Evolutionary conservation across 2,329 filamentous ascomycete genomes (phyloP).

Genomic region (Pseudocercospora vitis): DNA sequence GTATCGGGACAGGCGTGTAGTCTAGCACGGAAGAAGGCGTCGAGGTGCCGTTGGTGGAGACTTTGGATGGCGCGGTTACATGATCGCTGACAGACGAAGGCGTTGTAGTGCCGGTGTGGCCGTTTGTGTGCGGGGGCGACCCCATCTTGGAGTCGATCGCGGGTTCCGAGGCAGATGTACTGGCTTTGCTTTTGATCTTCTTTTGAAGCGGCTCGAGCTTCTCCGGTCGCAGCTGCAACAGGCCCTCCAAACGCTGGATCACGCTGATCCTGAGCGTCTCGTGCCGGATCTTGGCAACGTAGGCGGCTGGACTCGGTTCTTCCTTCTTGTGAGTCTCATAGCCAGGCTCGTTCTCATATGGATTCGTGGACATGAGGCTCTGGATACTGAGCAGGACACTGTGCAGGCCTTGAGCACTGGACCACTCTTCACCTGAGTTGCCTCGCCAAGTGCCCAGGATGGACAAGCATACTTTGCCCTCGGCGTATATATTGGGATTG

Average conservation of each 20-base stretch:
- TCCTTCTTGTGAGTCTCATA: slow-evolving; percentile 60
- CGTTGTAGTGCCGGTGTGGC: background rate
- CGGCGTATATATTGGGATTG: slow-evolving; percentile 94
- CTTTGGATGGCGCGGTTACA: background rate
- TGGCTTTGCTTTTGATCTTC: slow-evolving; percentile 23
- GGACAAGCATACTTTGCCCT: slow-evolving; percentile 87
- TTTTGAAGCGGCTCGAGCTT: slow-evolving; percentile 21
- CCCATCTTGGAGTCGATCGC: too few species aligned
- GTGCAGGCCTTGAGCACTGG: slow-evolving; percentile 89
- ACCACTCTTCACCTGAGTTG: slow-evolving; percentile 91
- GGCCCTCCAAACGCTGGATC: slow-evolving; percentile 79
- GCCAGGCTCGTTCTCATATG: slow-evolving; percentile 84
- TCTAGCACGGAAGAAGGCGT: slow-evolving; percentile 23
- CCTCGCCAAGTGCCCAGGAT: slow-evolving; percentile 81
- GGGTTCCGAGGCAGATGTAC: slow-evolving; percentile 10
- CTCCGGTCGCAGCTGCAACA: slow-evolving; percentile 62
- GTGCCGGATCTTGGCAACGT: slow-evolving; percentile 70
- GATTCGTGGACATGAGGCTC: slow-evolving; percentile 80
- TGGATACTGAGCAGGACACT: slow-evolving; percentile 95
- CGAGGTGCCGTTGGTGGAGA: slow-evolving; percentile 6
- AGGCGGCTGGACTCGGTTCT: slow-evolving; percentile 30
- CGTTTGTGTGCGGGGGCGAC: too few species aligned
- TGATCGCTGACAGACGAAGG: too few species aligned
- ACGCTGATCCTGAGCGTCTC: slow-evolving; percentile 85
- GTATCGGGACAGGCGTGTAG: too few species aligned